phyloP scores from a whole-genome alignment of 352 stramenopile species.

The Plasmopara muralis region DNA sequence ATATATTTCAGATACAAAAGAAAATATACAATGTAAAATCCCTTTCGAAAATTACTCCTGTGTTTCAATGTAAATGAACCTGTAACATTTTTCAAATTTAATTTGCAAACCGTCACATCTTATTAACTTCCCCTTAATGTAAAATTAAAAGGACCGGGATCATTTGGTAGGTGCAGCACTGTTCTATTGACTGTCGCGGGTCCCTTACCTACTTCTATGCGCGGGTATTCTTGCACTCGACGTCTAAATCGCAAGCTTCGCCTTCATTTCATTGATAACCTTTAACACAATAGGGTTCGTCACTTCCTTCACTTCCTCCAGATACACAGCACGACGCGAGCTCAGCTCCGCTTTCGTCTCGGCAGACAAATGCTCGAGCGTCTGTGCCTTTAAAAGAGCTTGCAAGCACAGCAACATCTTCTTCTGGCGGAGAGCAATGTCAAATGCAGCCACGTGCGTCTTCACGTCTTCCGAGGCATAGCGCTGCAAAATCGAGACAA shows the following conservation, averaged over 20 bases:
- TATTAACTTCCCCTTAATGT: too few relatives aligned
- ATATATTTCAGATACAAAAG: too few relatives aligned
- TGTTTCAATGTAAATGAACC: too few relatives aligned
- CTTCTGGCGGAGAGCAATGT: constrained; percentile 67
- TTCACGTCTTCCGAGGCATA: constrained; percentile 48
- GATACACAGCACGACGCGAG: constrained; percentile 33
- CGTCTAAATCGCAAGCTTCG: constrained; percentile 47
- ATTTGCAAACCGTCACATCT: too few relatives aligned
- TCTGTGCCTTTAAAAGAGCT: constrained; percentile 55
- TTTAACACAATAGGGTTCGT: constrained; percentile 53
- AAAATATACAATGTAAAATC: too few relatives aligned
- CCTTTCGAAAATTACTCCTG: too few relatives aligned
- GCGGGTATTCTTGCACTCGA: constrained; percentile 14
- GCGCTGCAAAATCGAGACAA: constrained; percentile 63
- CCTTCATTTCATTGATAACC: constrained; percentile 57
- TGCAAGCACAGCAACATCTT: constrained; percentile 74
- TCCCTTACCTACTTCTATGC: background rate
- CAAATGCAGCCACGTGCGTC: constrained; percentile 69
- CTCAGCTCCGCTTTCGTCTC: constrained; percentile 33
- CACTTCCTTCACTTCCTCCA: constrained; percentile 46
- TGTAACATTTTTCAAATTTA: too few relatives aligned
- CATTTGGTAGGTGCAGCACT: constrained; percentile 23
- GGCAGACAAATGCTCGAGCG: constrained; percentile 23
- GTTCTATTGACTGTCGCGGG: constrained; percentile 27
- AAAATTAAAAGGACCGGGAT: constrained; percentile 1